Percentiles rank a stretch among this genome's conserved stretches.
Evolutionary conservation across 305 asterid species (phyloP).

Genomic region (Solanum aculeatissimum): DNA sequence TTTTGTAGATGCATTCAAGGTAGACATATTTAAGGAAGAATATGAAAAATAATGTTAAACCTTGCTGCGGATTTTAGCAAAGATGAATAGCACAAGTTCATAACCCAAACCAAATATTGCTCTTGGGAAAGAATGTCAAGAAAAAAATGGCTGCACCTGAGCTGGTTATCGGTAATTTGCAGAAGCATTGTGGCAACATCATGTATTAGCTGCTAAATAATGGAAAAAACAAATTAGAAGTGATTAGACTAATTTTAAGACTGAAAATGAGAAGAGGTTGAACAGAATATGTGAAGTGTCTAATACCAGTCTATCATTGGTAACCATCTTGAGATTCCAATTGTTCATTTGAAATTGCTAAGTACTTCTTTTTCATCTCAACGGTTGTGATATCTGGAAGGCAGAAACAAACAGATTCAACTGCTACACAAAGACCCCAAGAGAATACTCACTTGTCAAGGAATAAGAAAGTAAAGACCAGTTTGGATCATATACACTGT

Average conservation of each 20-base stretch:
- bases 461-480: background rate
- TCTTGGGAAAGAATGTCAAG: background rate
- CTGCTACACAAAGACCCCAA: background rate
- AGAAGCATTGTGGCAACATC: background rate
- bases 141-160: background rate
- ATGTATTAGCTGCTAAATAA: background rate
- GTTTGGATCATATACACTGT: background rate
- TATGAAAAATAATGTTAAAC: background rate
- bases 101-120: background rate
- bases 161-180: background rate
- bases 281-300: background rate
- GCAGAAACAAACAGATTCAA: background rate
- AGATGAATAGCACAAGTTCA: background rate
- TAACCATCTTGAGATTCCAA: constrained; percentile 38
- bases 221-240: background rate
- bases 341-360: constrained; percentile 40
- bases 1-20: background rate
- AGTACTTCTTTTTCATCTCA: constrained; percentile 57
- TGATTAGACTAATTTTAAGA: background rate
- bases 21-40: background rate
- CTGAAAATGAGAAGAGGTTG: background rate
- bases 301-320: constrained; percentile 15
- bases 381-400: constrained; percentile 39
- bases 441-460: background rate
- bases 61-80: background rate